Conservation (phyloP, 768 basidiomycete species). For the Lactifluus volemus region DNA sequence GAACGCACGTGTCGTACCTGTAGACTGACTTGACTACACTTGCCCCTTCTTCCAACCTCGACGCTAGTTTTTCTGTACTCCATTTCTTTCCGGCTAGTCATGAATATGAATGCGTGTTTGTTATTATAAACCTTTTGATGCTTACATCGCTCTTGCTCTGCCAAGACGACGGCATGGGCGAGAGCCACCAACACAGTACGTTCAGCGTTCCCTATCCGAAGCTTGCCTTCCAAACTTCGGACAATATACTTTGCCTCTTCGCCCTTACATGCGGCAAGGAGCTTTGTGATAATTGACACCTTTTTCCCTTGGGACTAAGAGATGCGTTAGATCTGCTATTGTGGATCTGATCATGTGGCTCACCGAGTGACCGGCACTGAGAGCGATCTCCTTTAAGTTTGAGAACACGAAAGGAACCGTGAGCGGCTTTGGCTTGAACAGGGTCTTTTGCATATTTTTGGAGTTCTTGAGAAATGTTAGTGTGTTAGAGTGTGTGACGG, state of each 20-base stretch:
- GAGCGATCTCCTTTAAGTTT: conserved; percentile 85
- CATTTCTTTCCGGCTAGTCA: conserved; percentile 60
- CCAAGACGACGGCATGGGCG: conserved; percentile 82
- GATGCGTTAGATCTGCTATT: background rate
- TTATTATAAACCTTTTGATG: background rate
- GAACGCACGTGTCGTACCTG: conserved; percentile 45
- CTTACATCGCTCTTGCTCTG: conserved; percentile 59
- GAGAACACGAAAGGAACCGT: conserved; percentile 86
- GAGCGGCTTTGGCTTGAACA: conserved; percentile 90
- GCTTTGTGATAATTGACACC: conserved; percentile 87
- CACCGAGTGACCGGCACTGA: conserved; percentile 76
- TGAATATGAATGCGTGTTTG: background rate
- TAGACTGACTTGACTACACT: conserved; percentile 83
- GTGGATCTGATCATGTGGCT: conserved; percentile 19
- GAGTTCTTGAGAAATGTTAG: conserved; percentile 53
- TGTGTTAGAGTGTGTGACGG: background rate
- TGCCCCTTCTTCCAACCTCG: conserved; percentile 67
- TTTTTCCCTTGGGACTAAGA: conserved; percentile 88
- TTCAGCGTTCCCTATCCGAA: conserved; percentile 95
- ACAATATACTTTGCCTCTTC: conserved; percentile 95
- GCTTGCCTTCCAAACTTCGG: conserved; percentile 90
- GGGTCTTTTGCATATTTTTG: conserved; percentile 83
- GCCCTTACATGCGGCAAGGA: conserved; percentile 86
- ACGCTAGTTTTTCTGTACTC: conserved; percentile 62
- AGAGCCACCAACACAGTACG: conserved; percentile 92